Evolutionary conservation across 176 grass and related monocot species (phyloP).

Genomic region (Alopecurus myosuroides): DNA sequence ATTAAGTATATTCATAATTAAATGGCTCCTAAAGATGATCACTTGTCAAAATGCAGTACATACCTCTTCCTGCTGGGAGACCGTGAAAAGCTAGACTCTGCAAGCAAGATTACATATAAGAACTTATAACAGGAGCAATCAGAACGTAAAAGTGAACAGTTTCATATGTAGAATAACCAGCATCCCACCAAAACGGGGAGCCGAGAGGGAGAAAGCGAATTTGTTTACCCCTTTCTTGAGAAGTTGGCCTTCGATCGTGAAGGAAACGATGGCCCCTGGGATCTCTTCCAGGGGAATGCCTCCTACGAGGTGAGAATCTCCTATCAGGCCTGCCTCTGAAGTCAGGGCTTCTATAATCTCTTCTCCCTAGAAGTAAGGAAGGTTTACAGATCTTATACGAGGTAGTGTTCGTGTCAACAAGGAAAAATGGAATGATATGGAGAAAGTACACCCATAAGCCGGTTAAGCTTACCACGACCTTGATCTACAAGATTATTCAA

Average conservation of each 20-base stretch:
- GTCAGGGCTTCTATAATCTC: slow-evolving; percentile 59
- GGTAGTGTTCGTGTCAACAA: background rate
- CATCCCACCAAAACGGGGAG: background rate
- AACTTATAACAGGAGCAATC: background rate
- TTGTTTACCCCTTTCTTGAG: slow-evolving; percentile 58
- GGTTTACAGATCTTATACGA: slow-evolving; percentile 15
- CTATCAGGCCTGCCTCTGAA: slow-evolving; percentile 79
- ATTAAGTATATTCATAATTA: slow-evolving; percentile 11
- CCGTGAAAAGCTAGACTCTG: slow-evolving; percentile 79
- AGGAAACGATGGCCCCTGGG: slow-evolving; percentile 55
- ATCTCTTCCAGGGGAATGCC: slow-evolving; percentile 64
- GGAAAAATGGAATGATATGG: slow-evolving; percentile 14
- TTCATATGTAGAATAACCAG: background rate
- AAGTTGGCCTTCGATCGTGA: slow-evolving; percentile 49
- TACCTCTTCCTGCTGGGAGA: slow-evolving; percentile 73
- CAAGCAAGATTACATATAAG: slow-evolving; percentile 21
- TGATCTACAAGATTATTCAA: slow-evolving; percentile 71
- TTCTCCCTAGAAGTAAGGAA: slow-evolving; percentile 50
- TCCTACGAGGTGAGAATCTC: slow-evolving; percentile 71
- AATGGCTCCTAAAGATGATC: slow-evolving; percentile 14
- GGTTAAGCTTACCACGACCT: slow-evolving; percentile 75
- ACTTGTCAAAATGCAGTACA: background rate
- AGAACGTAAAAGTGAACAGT: background rate
- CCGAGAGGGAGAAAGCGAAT: background rate
- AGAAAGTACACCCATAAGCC: slow-evolving; percentile 42